Evolutionary conservation across 495 filamentous ascomycete species (phyloP).

Genomic region (Xylaria cubensis): DNA sequence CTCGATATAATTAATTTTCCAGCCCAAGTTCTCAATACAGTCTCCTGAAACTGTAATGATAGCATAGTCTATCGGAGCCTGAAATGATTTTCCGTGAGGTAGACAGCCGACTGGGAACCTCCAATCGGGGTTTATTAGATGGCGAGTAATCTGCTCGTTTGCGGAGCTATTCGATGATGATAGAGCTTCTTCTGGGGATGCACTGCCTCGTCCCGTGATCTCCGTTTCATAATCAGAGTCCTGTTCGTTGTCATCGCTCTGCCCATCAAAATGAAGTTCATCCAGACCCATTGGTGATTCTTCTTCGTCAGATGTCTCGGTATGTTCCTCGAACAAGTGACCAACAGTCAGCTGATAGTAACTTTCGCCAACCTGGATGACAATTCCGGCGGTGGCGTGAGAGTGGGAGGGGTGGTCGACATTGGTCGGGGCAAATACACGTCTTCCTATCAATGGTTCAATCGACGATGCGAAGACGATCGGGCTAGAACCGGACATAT

Average conservation of each 20-base stretch:
- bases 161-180: background rate
- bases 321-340: slow-evolving; percentile 11
- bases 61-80: slow-evolving; percentile 15
- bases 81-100: background rate
- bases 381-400: slow-evolving; percentile 24
- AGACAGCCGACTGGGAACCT: background rate
- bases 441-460: background rate
- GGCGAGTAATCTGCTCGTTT: background rate
- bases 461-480: background rate
- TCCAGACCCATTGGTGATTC: background rate
- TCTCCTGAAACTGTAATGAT: background rate
- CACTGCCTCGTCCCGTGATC: background rate
- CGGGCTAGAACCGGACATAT: background rate
- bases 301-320: background rate
- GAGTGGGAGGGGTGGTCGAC: background rate
- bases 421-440: background rate
- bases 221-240: slow-evolving; percentile 1
- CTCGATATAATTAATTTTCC: background rate
- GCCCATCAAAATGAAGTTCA: slow-evolving; percentile 26
- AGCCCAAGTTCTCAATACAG: background rate
- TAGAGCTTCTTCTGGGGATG: background rate
- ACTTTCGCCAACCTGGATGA: slow-evolving; percentile 5
- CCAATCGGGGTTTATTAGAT: background rate
- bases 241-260: slow-evolving; percentile 16
- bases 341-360: slow-evolving; percentile 25